Base-by-base conservation (phyloP, 495 filamentous ascomycete genomes). In the Tuber melanosporum region DNA sequence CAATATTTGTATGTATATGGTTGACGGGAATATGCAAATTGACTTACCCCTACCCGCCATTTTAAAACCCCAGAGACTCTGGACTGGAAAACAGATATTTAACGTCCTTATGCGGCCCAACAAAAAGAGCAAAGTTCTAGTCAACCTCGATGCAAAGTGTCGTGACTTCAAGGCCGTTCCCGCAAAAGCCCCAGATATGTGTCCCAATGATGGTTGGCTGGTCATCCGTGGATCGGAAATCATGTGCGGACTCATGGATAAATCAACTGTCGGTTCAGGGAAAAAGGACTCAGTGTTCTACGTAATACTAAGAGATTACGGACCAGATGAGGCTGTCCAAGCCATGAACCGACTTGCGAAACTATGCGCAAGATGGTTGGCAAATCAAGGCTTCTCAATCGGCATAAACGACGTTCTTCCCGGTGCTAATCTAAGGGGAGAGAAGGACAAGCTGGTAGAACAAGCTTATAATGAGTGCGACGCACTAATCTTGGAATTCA, bases 211-310 rank as follows among this genome's bases (percentile, higher is more conserved):
- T 84, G 88, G 89, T 10, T 98, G 91, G 89, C 87, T 99, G 42
- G 92, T 97, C 22, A 91, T 99, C 79, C 92, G 95, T 62, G 98
- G 98, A 81, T 97, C 94, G 0, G 95, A 98, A 84, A 90, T 99
- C 77, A 98, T 99, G 94, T 98, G 95, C 82, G 95, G 95, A 80
- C 90, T 93, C 49, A 97, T 99, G 94, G 95, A 99, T 85, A 99
- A 99, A 83, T 91, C 92, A 3, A 97, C 94, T 0, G 92, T 99
- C 66, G 95, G 95, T 78, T 93, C 91, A 19, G 95, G 95, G 82
- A 98, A 98, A 86, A 99, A 99, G 84, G 94, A 97, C 83, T 97
- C 93, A 5, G 89, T 99, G 15, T 99, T 98, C 85, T 99, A 97
- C 81, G 92, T 98, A 74, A 94, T 99, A 80, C 88, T 98, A 77